Evolutionary conservation across 2,329 filamentous ascomycete genomes (phyloP), one percentile per base, ranked within the genome.

Genomic region (Xylariales sp.): DNA sequence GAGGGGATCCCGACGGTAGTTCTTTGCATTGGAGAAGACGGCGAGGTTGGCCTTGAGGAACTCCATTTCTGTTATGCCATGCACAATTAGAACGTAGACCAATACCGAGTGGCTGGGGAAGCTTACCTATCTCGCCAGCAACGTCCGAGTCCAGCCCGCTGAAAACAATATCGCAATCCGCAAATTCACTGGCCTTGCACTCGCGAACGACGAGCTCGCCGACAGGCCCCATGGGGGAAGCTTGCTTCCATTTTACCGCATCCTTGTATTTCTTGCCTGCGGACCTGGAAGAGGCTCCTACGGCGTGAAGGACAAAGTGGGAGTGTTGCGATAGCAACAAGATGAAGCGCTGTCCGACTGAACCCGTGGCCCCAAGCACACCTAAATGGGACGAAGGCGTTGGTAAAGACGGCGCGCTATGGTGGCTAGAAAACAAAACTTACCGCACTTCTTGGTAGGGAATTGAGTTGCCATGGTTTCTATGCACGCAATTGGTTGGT

Each of bases 1-100:
- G 56, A 95, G 85, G 23, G 94, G 93, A 79, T 97, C 91, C 78
- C 91, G 91, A 75, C 96, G 92, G 86, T 97, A 93, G 87, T 97
- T 98, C 83, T 97, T 97, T 59, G 96, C 94, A 81, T 98, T 99
- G 76, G 94, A 97, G 85, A 99, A 98, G 79, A 97, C 92, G 76
- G 93, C 90, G 59, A 97, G 89, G 77, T 97, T 90, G 69, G 93
- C 91, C 78, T 91, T 91, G 77, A 97, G 87, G 81, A 98, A 98
- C 74, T 92, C 92, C 87, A 93, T 93, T 81, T 98, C 94, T 94
- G 75, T 18, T 48, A 8, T 18, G 12, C 3, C 53, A 53, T 5
- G 5, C 23, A 5, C 32, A 1, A 3, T 64, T 18, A 62, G 41
- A 41, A 14, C 5, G 5, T 14, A 30, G 9, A 3, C 10, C 2